A percentile compares a stretch with the other conserved stretches of the same genome.
Evolutionary conservation across 2,329 filamentous ascomycete species (phyloP).

Genomic region (Pseudovirgaria hyperparasitica): DNA sequence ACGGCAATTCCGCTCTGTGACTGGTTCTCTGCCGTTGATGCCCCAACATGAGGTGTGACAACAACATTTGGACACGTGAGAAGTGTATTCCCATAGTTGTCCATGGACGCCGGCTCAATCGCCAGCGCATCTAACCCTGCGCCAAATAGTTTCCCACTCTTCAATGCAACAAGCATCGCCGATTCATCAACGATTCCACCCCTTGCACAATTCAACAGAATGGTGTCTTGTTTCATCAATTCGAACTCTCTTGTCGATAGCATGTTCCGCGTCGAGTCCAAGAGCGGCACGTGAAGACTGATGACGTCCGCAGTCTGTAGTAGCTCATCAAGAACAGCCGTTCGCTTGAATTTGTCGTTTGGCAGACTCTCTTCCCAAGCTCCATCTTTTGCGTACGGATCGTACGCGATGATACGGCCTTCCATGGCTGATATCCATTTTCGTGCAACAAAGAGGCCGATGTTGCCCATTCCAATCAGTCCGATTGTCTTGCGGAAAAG

Average conservation of each 20-base stretch:
- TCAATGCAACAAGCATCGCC: slow-evolving; percentile 31
- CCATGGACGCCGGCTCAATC: slow-evolving; percentile 30
- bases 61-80: slow-evolving; percentile 34
- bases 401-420: slow-evolving; percentile 27
- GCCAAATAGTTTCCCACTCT: slow-evolving; percentile 29
- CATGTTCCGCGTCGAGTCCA: slow-evolving; percentile 12
- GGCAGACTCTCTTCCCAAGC: slow-evolving; percentile 19
- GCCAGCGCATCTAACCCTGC: slow-evolving; percentile 38
- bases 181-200: slow-evolving; percentile 37
- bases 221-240: slow-evolving; percentile 27
- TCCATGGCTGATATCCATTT: slow-evolving; percentile 21
- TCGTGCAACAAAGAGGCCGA: slow-evolving; percentile 9
- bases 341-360: no score
- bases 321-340: slow-evolving; percentile 8
- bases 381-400: slow-evolving; percentile 29
- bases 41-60: slow-evolving; percentile 38
- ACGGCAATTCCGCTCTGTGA: slow-evolving; percentile 22
- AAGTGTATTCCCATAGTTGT: slow-evolving; percentile 26
- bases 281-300: slow-evolving; percentile 12
- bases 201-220: slow-evolving; percentile 34
- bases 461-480: slow-evolving; percentile 34
- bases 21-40: slow-evolving; percentile 29
- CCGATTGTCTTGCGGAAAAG: slow-evolving; percentile 32
- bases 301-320: slow-evolving; percentile 10
- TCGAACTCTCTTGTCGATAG: slow-evolving; percentile 25